phyloP scores from a whole-genome alignment of 805 yeast genomes.

The Kuraishia molischiana region DNA sequence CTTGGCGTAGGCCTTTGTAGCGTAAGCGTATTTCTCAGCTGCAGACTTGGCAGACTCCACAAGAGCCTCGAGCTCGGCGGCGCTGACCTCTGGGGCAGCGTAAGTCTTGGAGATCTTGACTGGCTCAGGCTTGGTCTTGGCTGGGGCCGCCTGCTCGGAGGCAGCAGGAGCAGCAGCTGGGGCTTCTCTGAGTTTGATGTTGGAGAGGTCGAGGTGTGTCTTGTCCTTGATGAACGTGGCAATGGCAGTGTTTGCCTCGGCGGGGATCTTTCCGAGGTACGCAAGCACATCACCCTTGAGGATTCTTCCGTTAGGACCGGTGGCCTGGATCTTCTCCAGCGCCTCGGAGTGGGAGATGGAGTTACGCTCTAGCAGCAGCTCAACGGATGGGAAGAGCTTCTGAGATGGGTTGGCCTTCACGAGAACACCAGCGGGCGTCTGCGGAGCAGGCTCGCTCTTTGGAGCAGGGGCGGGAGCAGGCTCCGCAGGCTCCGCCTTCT shows the following conservation, averaged over 20 bases:
- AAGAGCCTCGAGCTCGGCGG: slow-evolving; percentile 15
- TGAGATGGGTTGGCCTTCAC: slow-evolving; percentile 54
- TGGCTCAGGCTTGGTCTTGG: slow-evolving; percentile 24
- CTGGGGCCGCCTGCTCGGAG: slow-evolving; percentile 16
- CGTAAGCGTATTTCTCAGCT: slow-evolving; percentile 35
- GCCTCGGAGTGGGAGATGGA: slow-evolving; percentile 66
- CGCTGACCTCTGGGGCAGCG: slow-evolving; percentile 18
- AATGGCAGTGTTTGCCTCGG: slow-evolving; percentile 41
- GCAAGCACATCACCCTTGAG: slow-evolving; percentile 90
- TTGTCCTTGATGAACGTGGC: slow-evolving; percentile 45
- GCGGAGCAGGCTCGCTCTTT: slow-evolving; percentile 10
- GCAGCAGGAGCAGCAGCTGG: slow-evolving; percentile 11
- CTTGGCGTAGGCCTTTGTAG: slow-evolving; percentile 19
- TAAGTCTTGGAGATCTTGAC: slow-evolving; percentile 20
- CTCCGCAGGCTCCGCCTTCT: slow-evolving; percentile 9
- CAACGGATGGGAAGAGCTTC: slow-evolving; percentile 72
- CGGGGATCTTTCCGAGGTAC: slow-evolving; percentile 61
- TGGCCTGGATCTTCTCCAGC: slow-evolving; percentile 57
- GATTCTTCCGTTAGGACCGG: slow-evolving; percentile 85
- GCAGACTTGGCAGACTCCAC: slow-evolving; percentile 31
- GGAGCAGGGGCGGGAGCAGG: slow-evolving; percentile 10
- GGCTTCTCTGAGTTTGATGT: slow-evolving; percentile 40
- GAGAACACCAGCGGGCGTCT: slow-evolving; percentile 8
- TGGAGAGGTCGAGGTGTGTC: slow-evolving; percentile 62
- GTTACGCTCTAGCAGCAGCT: slow-evolving; percentile 48